These are phyloP conservation scores for Kandelia obovata DNA, from an alignment of 345 rosid genomes.

Conservation along the genomic window DNA sequence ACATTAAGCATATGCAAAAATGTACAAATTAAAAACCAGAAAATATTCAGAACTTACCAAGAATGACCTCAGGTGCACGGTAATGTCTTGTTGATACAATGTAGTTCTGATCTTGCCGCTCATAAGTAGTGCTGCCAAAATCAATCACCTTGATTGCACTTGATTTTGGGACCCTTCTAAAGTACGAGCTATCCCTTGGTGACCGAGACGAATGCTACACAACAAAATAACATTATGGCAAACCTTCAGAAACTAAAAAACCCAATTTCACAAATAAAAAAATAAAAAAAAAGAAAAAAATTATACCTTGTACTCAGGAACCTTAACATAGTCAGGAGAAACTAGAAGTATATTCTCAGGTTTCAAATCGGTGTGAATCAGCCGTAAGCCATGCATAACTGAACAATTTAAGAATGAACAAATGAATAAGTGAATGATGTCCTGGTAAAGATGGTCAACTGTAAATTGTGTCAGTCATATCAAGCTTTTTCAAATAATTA, in stretches of 20 bases:
- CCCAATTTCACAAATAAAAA: neutral
- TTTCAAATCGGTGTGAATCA: conserved; percentile 86
- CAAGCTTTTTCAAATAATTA: too few species aligned
- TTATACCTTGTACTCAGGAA: conserved; percentile 75
- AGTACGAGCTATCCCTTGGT: conserved; percentile 51
- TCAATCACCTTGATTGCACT: conserved; percentile 33
- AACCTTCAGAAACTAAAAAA: neutral
- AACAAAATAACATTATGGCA: neutral
- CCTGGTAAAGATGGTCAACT: neutral
- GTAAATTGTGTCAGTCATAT: too few species aligned
- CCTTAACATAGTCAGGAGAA: conserved; percentile 68
- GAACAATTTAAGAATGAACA: conserved; percentile 22
- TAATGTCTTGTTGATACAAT: conserved; percentile 33
- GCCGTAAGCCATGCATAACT: conserved; percentile 86
- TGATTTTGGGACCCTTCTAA: conserved; percentile 64
- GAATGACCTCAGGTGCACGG: conserved; percentile 64
- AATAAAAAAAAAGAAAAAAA: neutral
- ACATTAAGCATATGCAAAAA: neutral
- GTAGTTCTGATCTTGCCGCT: conserved; percentile 26
- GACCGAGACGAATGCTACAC: conserved; percentile 55
- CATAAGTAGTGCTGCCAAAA: conserved; percentile 34
- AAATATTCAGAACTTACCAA: conserved; percentile 37
- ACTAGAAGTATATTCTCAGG: conserved; percentile 82
- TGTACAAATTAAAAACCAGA: too few species aligned
- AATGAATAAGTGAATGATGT: conserved; percentile 19